Base-by-base conservation (phyloP, 2,329 filamentous ascomycete species). In the Metarhizium humberi region DNA sequence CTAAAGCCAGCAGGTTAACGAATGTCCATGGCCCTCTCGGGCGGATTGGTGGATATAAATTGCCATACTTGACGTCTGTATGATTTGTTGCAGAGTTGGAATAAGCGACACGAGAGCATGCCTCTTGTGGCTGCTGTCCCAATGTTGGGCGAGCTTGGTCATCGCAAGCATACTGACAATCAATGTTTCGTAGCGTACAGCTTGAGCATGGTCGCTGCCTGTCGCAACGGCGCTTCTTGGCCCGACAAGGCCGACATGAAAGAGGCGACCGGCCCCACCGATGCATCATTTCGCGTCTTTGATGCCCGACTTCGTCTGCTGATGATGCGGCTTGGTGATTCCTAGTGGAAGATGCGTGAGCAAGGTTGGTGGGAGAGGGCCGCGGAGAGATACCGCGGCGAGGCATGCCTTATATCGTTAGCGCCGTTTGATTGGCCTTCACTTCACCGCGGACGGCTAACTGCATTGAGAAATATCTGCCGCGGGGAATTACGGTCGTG, bases 161-260 rank as follows among this genome's bases (percentile, higher is more conserved):
- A 7, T 46, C 66, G 0, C 70, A 66, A 56, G 55, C 8, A 51
- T 59, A 52, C 18, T 38, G 32, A 51, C 34, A 63, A 58, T 36
- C 57, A 55, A 57, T 58, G 62, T 46, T 51, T 56, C 58, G 52
- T 14, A 49, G 11, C 3, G 52, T 38, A 42, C 65, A 58, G 52
- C 56, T 54, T 30, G 58, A 56, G 54, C 58, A 59, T 10, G 58
- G 56, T 45, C 49, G 56, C 4, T 34, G 34, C 20, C 56, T 51
- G 50, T 59, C 51, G 49, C 58, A 59, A 14, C 58, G 54, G 20
- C 56, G 56, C 36, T 59, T 57, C 32, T 56, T 56, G 14, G 51
- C 18, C 13, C 58, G 56, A 48, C 54, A 59, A 3, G 50, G 38
- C 52, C 45, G 54, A 32, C 56, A 59, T 5, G 55, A 56, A 3